These are phyloP conservation scores for Exophiala xenobiotica DNA, from an alignment of 2,329 filamentous ascomycete species.

Conservation along the genomic window DNA sequence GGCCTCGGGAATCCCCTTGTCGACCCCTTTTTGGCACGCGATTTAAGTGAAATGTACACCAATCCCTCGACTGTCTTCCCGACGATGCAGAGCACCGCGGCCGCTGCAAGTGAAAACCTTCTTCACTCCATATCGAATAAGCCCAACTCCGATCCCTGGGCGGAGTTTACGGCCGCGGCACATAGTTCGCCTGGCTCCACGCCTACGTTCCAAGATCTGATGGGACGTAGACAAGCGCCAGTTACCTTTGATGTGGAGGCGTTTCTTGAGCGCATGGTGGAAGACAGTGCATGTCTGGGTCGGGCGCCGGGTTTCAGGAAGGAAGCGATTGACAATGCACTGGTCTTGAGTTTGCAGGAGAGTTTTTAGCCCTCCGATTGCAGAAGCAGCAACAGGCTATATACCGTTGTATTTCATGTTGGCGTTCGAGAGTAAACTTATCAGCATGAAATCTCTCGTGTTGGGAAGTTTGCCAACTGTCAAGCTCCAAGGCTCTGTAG, in stretches of 20 bases:
- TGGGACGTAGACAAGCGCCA: not conserved
- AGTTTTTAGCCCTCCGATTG: too few species aligned
- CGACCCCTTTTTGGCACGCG: constrained; percentile 11
- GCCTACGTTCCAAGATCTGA: constrained; percentile 6
- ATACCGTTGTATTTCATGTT: not conserved
- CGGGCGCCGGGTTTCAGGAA: constrained; percentile 38
- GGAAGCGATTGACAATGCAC: constrained; percentile 35
- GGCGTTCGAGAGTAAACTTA: not conserved
- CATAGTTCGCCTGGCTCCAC: not conserved
- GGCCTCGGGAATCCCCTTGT: not conserved
- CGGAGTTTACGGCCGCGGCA: constrained; percentile 1
- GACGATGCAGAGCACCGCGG: not conserved
- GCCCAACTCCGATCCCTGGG: constrained; percentile 11
- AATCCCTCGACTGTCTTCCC: not conserved
- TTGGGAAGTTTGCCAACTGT: too few species aligned
- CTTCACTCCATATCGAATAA: too few species aligned
- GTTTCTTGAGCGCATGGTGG: constrained; percentile 32
- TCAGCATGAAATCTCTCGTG: not conserved
- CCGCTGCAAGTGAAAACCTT: too few species aligned
- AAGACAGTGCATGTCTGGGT: constrained; percentile 35
- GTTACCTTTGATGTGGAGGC: constrained; percentile 27
- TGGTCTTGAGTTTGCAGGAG: constrained; percentile 30
- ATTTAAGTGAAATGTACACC: constrained; percentile 11
- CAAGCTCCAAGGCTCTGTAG: too few species aligned
- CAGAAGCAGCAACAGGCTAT: too few species aligned